Percentiles rank a stretch among this genome's conserved stretches.
Conservation (phyloP, 2,329 filamentous ascomycete genomes). For the Magnaporthiopsis poae region DNA sequence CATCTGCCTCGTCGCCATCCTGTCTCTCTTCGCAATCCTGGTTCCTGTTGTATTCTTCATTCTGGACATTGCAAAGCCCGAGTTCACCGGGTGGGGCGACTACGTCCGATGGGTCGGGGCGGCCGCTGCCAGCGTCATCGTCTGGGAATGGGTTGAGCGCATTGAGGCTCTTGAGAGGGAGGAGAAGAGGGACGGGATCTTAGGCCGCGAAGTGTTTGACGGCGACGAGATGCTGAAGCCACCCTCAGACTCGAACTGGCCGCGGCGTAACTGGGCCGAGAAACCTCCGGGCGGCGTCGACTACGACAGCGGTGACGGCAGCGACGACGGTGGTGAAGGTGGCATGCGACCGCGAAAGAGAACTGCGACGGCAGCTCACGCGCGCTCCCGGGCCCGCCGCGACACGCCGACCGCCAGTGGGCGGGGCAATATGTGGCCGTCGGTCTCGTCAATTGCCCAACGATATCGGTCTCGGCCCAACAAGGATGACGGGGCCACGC, state of each 20-base stretch:
- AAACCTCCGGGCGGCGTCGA: constrained; percentile 8
- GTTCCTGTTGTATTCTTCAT: constrained; percentile 91
- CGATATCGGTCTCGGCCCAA: constrained; percentile 25
- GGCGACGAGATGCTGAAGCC: constrained; percentile 83
- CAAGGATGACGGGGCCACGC: constrained; percentile 11
- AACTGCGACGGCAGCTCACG: not conserved
- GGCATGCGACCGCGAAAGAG: constrained; percentile 7
- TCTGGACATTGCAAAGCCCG: constrained; percentile 74
- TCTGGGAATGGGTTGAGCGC: constrained; percentile 95
- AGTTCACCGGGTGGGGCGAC: constrained; percentile 85
- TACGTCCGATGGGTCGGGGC: constrained; percentile 96
- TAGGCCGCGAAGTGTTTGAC: constrained; percentile 84
- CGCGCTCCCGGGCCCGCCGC: constrained; percentile 11
- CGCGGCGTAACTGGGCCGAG: constrained; percentile 25
- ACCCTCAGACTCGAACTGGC: constrained; percentile 40
- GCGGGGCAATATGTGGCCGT: constrained; percentile 29
- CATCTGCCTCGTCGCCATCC: constrained; percentile 67
- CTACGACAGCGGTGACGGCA: constrained; percentile 21
- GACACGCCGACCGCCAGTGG: constrained; percentile 16
- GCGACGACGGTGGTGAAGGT: constrained; percentile 23
- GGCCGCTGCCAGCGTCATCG: constrained; percentile 86
- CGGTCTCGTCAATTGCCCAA: constrained; percentile 29
- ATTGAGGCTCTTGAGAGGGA: constrained; percentile 88
- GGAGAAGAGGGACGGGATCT: constrained; percentile 85
- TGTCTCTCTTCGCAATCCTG: constrained; percentile 72